Conservation (phyloP, 2,329 filamentous ascomycete genomes). For the Colletotrichum siamense region DNA sequence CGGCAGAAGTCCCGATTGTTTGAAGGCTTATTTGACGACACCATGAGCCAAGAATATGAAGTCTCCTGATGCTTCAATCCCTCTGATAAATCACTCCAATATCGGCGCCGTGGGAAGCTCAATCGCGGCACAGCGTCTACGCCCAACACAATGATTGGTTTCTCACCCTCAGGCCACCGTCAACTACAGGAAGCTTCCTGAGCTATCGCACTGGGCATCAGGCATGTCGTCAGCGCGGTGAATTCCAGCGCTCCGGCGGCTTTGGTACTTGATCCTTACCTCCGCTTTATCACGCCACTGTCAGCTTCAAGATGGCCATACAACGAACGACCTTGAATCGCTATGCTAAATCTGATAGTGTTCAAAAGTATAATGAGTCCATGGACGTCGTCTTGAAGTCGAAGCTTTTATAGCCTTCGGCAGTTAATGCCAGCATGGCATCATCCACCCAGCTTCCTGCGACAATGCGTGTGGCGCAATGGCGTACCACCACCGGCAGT, state of each 20-base stretch:
- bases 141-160: not conserved
- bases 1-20: accelerated
- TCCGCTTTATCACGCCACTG: not conserved
- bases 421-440: not conserved
- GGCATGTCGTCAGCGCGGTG: not conserved
- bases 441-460: not conserved
- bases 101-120: not conserved
- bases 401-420: not conserved
- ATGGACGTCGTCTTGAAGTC: not conserved
- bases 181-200: not conserved
- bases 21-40: not conserved
- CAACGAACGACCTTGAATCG: not conserved
- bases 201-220: not conserved
- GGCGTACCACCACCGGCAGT: conserved; percentile 22
- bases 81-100: not conserved
- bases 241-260: not conserved
- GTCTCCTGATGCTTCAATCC: not conserved
- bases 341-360: not conserved
- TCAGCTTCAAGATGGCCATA: not conserved
- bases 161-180: not conserved
- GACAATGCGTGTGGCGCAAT: not conserved
- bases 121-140: not conserved
- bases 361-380: not conserved
- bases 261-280: not conserved
- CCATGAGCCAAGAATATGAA: not conserved